Percentiles rank a stretch among this genome's conserved stretches.
phyloP scores from a whole-genome alignment of 106 monocot species.

The Dendrobium chrysotoxum region DNA sequence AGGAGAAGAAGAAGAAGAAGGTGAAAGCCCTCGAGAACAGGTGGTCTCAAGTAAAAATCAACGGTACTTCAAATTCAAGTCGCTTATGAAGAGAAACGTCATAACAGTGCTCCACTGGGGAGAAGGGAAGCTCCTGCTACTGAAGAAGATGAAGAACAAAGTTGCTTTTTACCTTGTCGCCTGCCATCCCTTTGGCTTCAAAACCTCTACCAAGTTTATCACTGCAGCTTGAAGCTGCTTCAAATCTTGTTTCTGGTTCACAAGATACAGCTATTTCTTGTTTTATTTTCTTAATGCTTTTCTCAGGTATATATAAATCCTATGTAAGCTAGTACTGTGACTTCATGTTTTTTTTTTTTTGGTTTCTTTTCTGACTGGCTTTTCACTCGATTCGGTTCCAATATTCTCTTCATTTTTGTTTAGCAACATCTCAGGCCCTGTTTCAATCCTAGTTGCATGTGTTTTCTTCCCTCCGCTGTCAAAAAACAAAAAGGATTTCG shows the following conservation, averaged over 20 bases:
- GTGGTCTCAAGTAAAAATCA: not conserved
- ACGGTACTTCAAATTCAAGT: not conserved
- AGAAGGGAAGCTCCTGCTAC: slow-evolving; percentile 40
- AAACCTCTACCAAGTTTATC: slow-evolving; percentile 26
- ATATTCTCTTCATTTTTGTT: too few relatives aligned
- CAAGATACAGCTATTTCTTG: not conserved
- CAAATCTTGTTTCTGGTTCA: not conserved
- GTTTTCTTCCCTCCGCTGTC: too few relatives aligned
- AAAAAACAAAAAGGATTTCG: too few relatives aligned
- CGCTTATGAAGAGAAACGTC: slow-evolving; percentile 20
- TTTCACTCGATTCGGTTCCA: too few relatives aligned
- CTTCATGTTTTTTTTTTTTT: too few relatives aligned
- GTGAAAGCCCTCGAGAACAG: not conserved
- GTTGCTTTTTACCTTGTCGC: slow-evolving; percentile 37
- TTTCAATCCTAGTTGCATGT: too few relatives aligned
- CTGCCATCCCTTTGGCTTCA: slow-evolving; percentile 46
- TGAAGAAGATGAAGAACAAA: slow-evolving; percentile 48
- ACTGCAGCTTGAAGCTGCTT: not conserved
- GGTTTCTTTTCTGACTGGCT: too few relatives aligned
- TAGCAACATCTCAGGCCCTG: too few relatives aligned
- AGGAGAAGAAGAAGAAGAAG: not conserved
- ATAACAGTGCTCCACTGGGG: slow-evolving; percentile 40
- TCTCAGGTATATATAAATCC: not conserved
- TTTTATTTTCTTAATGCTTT: not conserved
- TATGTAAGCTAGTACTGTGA: not conserved